Evolutionary conservation across 805 yeast genomes (phyloP).

Genomic region (Saccharomycopsis capsularis): DNA sequence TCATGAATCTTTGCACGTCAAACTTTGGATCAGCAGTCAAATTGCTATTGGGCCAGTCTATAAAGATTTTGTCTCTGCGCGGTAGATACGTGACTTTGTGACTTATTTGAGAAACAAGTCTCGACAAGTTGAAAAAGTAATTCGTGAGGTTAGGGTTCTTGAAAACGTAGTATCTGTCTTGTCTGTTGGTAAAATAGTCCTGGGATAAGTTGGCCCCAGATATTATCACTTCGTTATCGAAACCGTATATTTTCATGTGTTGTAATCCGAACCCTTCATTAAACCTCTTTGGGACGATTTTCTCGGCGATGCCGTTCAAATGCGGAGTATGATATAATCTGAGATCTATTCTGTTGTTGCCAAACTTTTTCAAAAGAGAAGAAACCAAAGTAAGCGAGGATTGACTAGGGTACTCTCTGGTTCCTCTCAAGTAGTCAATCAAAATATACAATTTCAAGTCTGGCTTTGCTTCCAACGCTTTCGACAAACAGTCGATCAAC

Average conservation of each 20-base stretch:
- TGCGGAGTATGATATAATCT: conserved; percentile 89
- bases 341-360: conserved; percentile 59
- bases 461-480: conserved; percentile 53
- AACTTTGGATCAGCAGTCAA: conserved; percentile 59
- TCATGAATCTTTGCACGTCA: conserved; percentile 43
- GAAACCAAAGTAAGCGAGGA: conserved; percentile 75
- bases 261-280: conserved; percentile 91
- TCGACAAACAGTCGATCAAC: conserved; percentile 52
- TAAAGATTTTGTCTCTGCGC: conserved; percentile 41
- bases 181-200: conserved; percentile 92
- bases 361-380: conserved; percentile 50
- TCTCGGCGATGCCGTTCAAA: conserved; percentile 57
- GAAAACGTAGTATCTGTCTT: conserved; percentile 83
- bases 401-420: conserved; percentile 78
- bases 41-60: conserved; percentile 72
- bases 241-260: conserved; percentile 95
- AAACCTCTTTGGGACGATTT: conserved; percentile 68
- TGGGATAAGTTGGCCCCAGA: conserved; percentile 88
- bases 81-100: conserved; percentile 50
- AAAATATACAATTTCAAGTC: conserved; percentile 63
- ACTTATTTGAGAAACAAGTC: conserved; percentile 55
- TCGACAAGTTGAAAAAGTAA: conserved; percentile 68
- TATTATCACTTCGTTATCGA: conserved; percentile 81
- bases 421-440: conserved; percentile 85
- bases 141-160: conserved; percentile 50